These are phyloP conservation scores for Hymenochaete sp. DNA, from an alignment of 1,284 basidiomycete species.

Conservation along the genomic window DNA sequence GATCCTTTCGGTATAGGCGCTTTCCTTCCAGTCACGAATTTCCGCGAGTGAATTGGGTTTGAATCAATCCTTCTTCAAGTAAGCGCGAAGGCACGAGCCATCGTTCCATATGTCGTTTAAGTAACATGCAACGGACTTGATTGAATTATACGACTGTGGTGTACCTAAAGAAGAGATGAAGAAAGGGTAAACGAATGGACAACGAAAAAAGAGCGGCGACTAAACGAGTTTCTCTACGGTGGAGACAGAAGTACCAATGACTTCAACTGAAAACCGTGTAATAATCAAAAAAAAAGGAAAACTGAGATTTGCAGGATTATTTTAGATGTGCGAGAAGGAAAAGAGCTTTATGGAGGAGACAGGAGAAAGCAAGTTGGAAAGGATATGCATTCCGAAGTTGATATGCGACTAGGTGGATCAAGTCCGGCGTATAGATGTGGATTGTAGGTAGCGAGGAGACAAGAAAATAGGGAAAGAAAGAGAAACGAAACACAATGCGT, in stretches of 20 bases:
- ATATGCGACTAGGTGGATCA: conserved; percentile 7
- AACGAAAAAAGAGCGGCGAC: conserved; percentile 14
- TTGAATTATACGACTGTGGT: conserved; percentile 24
- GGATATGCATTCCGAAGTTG: too few relatives aligned
- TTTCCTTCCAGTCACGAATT: too few relatives aligned
- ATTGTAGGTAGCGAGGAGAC: not conserved
- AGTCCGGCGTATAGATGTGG: conserved; percentile 12
- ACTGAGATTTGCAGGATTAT: too few relatives aligned
- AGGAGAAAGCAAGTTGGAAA: conserved; percentile 13
- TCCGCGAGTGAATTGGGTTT: too few relatives aligned
- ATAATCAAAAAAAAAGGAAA: too few relatives aligned
- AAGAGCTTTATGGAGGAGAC: conserved; percentile 10
- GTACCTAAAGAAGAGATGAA: too few relatives aligned
- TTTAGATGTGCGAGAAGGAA: not conserved
- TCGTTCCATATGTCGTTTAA: too few relatives aligned
- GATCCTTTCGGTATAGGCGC: too few relatives aligned
- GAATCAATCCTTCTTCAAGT: too few relatives aligned
- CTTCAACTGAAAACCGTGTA: too few relatives aligned
- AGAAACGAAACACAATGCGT: conserved; percentile 8
- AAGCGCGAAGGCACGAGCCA: too few relatives aligned
- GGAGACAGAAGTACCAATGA: too few relatives aligned
- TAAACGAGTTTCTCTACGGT: conserved; percentile 17
- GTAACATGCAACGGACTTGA: conserved; percentile 10
- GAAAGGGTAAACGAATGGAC: conserved; percentile 16
- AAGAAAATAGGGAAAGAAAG: not conserved